These are phyloP conservation scores for Rhodotorula sp. DNA, from an alignment of 1,284 basidiomycete species.

Conservation along the genomic window DNA sequence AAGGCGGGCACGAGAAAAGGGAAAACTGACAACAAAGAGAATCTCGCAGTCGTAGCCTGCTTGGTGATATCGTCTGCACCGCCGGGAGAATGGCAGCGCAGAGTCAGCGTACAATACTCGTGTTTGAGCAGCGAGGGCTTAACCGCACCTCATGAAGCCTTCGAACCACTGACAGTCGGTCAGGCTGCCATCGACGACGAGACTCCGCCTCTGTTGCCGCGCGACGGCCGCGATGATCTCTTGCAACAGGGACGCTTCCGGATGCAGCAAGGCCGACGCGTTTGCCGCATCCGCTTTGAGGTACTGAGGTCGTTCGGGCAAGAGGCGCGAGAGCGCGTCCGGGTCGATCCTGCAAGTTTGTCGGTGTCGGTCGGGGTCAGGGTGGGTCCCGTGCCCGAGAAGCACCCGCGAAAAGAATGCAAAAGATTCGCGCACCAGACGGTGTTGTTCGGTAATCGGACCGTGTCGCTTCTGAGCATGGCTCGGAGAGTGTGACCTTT, in stretches of 20 bases:
- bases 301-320: constrained; percentile 43
- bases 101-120: background rate
- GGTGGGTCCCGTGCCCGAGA: no score
- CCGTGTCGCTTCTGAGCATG: constrained; percentile 28
- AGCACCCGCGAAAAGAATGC: no score
- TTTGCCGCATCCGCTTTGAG: constrained; percentile 27
- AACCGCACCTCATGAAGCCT: constrained; percentile 33
- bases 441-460: constrained; percentile 39
- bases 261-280: constrained; percentile 38
- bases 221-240: constrained; percentile 42
- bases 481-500: constrained; percentile 42
- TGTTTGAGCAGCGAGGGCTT: no score
- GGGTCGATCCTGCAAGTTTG: constrained; percentile 41
- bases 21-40: constrained; percentile 39
- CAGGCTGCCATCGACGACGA: constrained; percentile 44
- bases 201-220: constrained; percentile 23
- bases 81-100: no score
- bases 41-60: constrained; percentile 42
- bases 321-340: constrained; percentile 39
- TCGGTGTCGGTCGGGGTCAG: no score
- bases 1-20: background rate
- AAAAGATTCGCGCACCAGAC: constrained; percentile 44
- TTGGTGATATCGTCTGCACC: constrained; percentile 23
- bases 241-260: constrained; percentile 42
- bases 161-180: constrained; percentile 42